Conservation (phyloP, 768 basidiomycete genomes). For the Ephemerocybe angulata region DNA sequence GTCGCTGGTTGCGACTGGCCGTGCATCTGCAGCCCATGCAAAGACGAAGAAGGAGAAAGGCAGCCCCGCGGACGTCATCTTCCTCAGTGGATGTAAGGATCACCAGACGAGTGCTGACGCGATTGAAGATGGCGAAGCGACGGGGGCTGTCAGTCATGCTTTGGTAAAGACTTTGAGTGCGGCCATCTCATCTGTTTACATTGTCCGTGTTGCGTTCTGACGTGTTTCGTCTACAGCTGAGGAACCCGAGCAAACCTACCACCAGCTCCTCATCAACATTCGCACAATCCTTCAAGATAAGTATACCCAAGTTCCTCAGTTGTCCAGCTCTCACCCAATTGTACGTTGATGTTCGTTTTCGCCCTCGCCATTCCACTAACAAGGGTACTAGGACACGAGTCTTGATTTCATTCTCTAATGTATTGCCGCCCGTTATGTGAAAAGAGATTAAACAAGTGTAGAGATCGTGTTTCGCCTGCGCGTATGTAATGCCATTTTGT, state of each 20-base stretch:
- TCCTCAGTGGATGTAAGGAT: conserved; percentile 9
- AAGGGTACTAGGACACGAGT: neutral
- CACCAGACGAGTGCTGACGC: conserved; percentile 6
- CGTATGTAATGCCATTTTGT: too few species aligned
- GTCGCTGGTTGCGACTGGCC: conserved; percentile 1
- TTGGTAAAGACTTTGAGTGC: conserved; percentile 2
- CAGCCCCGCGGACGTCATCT: conserved; percentile 7
- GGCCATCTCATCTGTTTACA: neutral
- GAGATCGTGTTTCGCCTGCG: too few species aligned
- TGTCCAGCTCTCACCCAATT: conserved; percentile 15
- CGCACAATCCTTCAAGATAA: conserved; percentile 24
- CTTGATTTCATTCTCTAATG: neutral
- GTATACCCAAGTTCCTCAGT: conserved; percentile 29
- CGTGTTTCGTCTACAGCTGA: conserved; percentile 26
- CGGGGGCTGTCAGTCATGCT: conserved; percentile 7
- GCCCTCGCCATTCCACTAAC: neutral
- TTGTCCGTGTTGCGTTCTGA: neutral
- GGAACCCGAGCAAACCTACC: conserved; percentile 30
- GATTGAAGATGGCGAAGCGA: conserved; percentile 2
- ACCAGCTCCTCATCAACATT: conserved; percentile 26
- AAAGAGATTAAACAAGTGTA: too few species aligned
- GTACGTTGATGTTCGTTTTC: neutral
- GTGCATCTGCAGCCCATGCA: neutral
- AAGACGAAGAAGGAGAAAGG: neutral
- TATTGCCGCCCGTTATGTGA: too few species aligned